Percentiles rank a stretch among this genome's conserved stretches.
Conservation (phyloP, 768 basidiomycete genomes). For the Vararia minispora region DNA sequence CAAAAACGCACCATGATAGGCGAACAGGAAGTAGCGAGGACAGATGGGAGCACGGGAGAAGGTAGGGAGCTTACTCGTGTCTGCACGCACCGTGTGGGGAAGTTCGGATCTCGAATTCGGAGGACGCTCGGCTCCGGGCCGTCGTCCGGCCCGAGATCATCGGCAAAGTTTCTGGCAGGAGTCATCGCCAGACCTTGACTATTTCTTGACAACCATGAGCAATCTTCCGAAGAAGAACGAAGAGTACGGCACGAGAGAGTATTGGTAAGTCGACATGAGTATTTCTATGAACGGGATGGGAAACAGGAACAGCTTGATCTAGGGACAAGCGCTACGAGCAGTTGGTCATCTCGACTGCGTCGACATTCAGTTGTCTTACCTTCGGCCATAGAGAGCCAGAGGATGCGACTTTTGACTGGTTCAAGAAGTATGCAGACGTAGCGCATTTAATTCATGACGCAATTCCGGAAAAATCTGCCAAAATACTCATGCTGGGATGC, state of each 20-base stretch:
- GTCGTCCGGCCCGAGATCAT: too few species aligned
- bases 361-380: not conserved
- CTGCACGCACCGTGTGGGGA: conserved; percentile 2
- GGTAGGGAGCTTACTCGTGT: not conserved
- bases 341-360: conserved; percentile 25
- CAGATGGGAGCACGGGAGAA: not conserved
- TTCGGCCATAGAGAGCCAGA: conserved; percentile 36
- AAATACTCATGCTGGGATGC: conserved; percentile 74
- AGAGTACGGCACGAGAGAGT: conserved; percentile 55
- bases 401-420: conserved; percentile 73
- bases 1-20: conserved; percentile 2
- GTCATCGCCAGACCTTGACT: too few species aligned
- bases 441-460: conserved; percentile 45
- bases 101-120: not conserved
- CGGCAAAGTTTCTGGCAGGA: too few species aligned
- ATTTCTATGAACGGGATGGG: not conserved
- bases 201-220: too few species aligned
- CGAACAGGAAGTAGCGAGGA: not conserved
- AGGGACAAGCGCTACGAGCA: conserved; percentile 65
- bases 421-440: conserved; percentile 73
- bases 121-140: too few species aligned
- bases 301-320: not conserved
- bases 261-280: conserved; percentile 60
- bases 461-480: conserved; percentile 47
- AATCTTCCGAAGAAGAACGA: conserved; percentile 52